Evolutionary conservation across 2,329 filamentous ascomycete species (phyloP).

Genomic region (Penicillium verrucosum): DNA sequence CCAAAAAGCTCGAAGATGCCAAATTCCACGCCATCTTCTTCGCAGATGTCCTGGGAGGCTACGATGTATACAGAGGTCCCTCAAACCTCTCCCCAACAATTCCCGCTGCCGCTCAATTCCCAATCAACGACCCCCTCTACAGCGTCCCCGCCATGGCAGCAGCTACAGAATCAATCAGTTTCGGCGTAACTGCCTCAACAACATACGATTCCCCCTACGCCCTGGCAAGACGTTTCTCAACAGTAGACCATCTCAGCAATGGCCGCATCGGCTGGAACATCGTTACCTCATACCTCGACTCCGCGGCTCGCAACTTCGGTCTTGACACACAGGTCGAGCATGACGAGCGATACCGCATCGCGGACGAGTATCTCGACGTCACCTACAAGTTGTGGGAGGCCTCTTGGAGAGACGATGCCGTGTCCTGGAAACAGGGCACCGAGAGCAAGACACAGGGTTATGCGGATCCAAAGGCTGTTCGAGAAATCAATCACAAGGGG

Average conservation of each 20-base stretch:
- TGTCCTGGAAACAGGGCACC: slow-evolving; percentile 24
- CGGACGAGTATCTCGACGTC: slow-evolving; percentile 49
- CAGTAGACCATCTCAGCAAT: slow-evolving; percentile 51
- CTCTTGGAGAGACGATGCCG: slow-evolving; percentile 48
- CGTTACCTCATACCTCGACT: slow-evolving; percentile 50
- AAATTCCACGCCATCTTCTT: slow-evolving; percentile 53
- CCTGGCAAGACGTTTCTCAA: slow-evolving; percentile 53
- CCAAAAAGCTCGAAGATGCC: slow-evolving; percentile 47
- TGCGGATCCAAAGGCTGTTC: slow-evolving; percentile 34
- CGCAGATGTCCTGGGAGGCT: slow-evolving; percentile 49
- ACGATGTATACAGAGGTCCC: slow-evolving; percentile 47
- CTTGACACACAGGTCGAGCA: slow-evolving; percentile 47
- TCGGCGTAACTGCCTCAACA: slow-evolving; percentile 54
- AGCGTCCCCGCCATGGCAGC: slow-evolving; percentile 48
- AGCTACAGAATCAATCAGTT: slow-evolving; percentile 47
- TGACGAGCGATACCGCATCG: slow-evolving; percentile 49
- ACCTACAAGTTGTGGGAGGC: slow-evolving; percentile 53
- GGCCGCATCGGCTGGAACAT: slow-evolving; percentile 55
- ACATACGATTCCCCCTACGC: slow-evolving; percentile 57
- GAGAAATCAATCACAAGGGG: slow-evolving; percentile 40
- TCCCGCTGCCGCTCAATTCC: slow-evolving; percentile 42
- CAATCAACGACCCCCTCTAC: slow-evolving; percentile 44
- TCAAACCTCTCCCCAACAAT: slow-evolving; percentile 40
- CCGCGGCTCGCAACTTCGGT: slow-evolving; percentile 49
- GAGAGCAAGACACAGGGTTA: slow-evolving; percentile 24